A percentile compares a stretch with the other conserved stretches of the same genome.
These are phyloP conservation scores for Cornus kousa DNA, from an alignment of 148 eudicot genomes.

Conservation along the genomic window DNA sequence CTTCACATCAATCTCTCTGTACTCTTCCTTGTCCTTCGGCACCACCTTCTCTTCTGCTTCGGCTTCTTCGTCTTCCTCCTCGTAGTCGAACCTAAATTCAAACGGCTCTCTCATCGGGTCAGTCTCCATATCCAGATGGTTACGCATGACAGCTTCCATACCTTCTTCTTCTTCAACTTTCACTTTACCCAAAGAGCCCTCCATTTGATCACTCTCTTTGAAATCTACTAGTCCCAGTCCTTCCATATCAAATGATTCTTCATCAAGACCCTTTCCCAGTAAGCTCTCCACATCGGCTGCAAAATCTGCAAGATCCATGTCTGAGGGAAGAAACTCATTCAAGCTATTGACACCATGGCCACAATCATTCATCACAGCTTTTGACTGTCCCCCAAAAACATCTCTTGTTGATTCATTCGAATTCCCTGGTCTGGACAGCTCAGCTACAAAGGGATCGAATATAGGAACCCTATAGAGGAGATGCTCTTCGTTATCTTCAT, in stretches of 20 bases:
- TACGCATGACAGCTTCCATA: neutral
- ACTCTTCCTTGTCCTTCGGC: constrained; percentile 11
- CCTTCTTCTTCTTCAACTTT: constrained; percentile 45
- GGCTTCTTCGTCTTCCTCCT: constrained; percentile 24
- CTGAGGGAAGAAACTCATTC: constrained; percentile 49
- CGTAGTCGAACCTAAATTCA: constrained; percentile 56
- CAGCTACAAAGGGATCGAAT: constrained; percentile 54
- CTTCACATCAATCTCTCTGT: constrained; percentile 11
- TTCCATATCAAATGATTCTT: constrained; percentile 61
- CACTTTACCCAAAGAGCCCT: constrained; percentile 18
- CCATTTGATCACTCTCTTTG: constrained; percentile 15
- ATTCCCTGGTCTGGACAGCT: constrained; percentile 31
- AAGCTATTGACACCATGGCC: constrained; percentile 20
- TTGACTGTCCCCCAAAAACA: neutral
- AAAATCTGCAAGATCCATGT: constrained; percentile 69
- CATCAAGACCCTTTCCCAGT: constrained; percentile 71
- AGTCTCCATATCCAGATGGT: constrained; percentile 21
- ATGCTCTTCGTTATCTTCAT: constrained; percentile 65
- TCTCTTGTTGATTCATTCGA: constrained; percentile 17
- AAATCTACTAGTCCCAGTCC: constrained; percentile 52
- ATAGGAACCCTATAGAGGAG: constrained; percentile 70
- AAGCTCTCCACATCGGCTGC: constrained; percentile 83
- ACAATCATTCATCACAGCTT: constrained; percentile 9
- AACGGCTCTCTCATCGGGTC: constrained; percentile 56
- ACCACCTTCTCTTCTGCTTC: constrained; percentile 2